Percentiles rank a stretch among this genome's conserved stretches.
Evolutionary conservation across 441 rosid species (phyloP).

Genomic region (Brassica hybrid): DNA sequence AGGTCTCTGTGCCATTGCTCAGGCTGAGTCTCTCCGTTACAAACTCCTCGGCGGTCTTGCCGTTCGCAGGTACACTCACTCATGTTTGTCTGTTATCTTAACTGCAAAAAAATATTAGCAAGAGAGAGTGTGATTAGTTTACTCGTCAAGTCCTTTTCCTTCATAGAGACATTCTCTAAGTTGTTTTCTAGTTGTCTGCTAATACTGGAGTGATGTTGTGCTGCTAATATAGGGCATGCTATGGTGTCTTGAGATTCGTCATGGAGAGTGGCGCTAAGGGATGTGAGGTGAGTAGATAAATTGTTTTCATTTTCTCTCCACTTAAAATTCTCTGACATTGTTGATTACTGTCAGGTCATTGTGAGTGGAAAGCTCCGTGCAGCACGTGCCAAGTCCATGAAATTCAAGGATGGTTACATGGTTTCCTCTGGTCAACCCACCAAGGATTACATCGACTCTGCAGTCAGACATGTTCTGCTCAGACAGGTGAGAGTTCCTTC

Average conservation of each 20-base stretch:
- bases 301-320: not conserved
- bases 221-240: conserved; percentile 60
- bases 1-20: conserved; percentile 90
- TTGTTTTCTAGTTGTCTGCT: not conserved
- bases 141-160: not conserved
- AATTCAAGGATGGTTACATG: conserved; percentile 76
- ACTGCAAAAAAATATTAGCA: too few species aligned
- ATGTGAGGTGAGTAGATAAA: conserved; percentile 53
- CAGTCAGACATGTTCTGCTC: conserved; percentile 57
- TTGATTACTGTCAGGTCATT: conserved; percentile 47
- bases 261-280: conserved; percentile 83
- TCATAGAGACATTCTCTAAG: not conserved
- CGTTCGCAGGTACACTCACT: conserved; percentile 62
- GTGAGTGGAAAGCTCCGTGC: conserved; percentile 63
- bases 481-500: conserved; percentile 47
- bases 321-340: too few species aligned
- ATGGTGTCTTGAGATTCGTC: conserved; percentile 67
- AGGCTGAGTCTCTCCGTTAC: conserved; percentile 90
- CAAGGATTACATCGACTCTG: conserved; percentile 66
- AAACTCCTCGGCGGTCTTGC: conserved; percentile 93
- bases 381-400: conserved; percentile 64
- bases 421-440: conserved; percentile 71
- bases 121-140: not conserved
- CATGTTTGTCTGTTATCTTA: not conserved
- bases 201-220: not conserved